A percentile compares a stretch with the other conserved stretches of the same genome.
phyloP scores from a whole-genome alignment of 495 filamentous ascomycete species.

The Friedmanniomyces endolithicus region DNA sequence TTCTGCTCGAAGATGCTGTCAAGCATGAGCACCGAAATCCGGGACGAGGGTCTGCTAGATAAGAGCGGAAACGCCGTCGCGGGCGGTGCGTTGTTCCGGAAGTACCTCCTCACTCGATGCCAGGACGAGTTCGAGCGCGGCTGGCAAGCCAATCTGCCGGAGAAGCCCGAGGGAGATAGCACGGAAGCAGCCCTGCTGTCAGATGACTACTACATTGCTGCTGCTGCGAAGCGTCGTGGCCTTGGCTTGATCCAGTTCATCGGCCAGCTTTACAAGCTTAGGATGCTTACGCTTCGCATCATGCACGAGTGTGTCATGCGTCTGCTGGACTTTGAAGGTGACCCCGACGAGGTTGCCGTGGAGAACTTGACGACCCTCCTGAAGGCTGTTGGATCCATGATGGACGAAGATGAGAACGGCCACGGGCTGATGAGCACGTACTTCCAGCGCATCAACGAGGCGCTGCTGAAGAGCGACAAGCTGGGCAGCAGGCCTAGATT shows the following conservation, averaged over 20 bases:
- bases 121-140: slow-evolving; percentile 98
- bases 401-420: slow-evolving; percentile 65
- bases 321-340: slow-evolving; percentile 84
- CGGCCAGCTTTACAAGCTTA: slow-evolving; percentile 94
- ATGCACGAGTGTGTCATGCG: slow-evolving; percentile 99
- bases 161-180: slow-evolving; percentile 62
- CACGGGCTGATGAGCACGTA: slow-evolving; percentile 81
- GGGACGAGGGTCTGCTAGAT: slow-evolving; percentile 84
- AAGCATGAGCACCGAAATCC: slow-evolving; percentile 88
- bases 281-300: slow-evolving; percentile 96
- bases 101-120: slow-evolving; percentile 96
- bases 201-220: slow-evolving; percentile 92
- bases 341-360: slow-evolving; percentile 89
- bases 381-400: slow-evolving; percentile 74
- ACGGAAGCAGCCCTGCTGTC: slow-evolving; percentile 74
- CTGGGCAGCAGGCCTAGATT: slow-evolving; percentile 81
- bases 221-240: slow-evolving; percentile 90
- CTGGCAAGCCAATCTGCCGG: slow-evolving; percentile 83
- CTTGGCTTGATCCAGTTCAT: slow-evolving; percentile 98
- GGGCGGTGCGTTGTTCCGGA: slow-evolving; percentile 89
- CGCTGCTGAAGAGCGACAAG: slow-evolving; percentile 59
- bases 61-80: slow-evolving; percentile 74
- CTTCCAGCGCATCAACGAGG: slow-evolving; percentile 66
- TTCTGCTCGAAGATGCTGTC: slow-evolving; percentile 97
- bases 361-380: slow-evolving; percentile 89